Base-by-base conservation (phyloP, 331 rosid genomes). In the Quercus phellos region DNA sequence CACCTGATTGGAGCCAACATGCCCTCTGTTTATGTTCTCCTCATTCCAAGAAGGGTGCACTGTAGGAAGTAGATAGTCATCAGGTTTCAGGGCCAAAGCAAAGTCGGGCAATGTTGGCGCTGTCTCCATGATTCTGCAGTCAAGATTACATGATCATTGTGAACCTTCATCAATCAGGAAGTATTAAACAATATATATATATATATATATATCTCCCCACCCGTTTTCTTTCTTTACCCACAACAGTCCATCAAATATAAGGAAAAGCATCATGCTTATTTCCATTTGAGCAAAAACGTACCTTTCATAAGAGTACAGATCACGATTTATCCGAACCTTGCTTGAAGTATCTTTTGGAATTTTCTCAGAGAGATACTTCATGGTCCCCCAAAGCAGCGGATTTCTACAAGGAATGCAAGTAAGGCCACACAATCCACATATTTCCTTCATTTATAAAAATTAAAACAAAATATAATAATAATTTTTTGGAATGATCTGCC, bases 91-190 rank as follows among this genome's bases (percentile, higher is more conserved):
- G 77, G 99, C 99, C 88, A 94, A 81, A 1, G 96, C 90, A 55
- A 94, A 94, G 82, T 94, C 97, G 0, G 99, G 99, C 90, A 94
- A 86, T 26, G 99, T 92, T 9, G 99, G 99, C 3, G 99, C 99
- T 55, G 96, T 94, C 85, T 94, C 98, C 96, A 92, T 84, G 77
- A 94, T 92, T 87, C 99, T 94, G 88, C 21, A 70, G 72, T 35
- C 73, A 70, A 77, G 51, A 73, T 85, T 72, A 50, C 53, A 64
- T 30, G 38, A 21, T 74, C 67, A 55, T 76, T 61, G 72, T 68
- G 6, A 61, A 56, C 42, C 46, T 73, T 38, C 17, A 38, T 35
- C 69, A 73, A 64, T 76, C 59, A 70, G 77, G 53, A 78, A 29
- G 43, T 4, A 55, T 54, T 29, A 46, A 35, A 4, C 1, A 1